Conservation (phyloP, 768 basidiomycete genomes). For the Filobasidium floriforme region DNA sequence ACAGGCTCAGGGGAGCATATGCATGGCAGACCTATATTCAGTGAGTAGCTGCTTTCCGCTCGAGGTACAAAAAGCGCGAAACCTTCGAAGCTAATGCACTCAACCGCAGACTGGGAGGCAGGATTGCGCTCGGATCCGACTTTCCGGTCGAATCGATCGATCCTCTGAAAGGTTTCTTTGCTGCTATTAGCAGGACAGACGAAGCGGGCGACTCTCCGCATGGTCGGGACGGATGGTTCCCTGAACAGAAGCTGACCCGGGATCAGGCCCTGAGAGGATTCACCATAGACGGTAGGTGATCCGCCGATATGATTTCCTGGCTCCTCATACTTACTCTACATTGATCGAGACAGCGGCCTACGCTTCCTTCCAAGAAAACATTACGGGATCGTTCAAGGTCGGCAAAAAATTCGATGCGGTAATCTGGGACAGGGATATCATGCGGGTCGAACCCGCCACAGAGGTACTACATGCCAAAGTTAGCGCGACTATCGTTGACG, state of each 20-base stretch:
- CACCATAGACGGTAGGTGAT: slow-evolving; percentile 58
- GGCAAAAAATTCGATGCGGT: slow-evolving; percentile 88
- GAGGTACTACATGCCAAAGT: slow-evolving; percentile 65
- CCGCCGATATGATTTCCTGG: neutral
- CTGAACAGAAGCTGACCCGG: slow-evolving; percentile 66
- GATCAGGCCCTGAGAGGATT: slow-evolving; percentile 70
- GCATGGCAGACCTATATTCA: slow-evolving; percentile 72
- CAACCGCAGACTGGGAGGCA: slow-evolving; percentile 39
- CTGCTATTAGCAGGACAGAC: slow-evolving; percentile 68
- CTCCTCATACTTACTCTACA: neutral
- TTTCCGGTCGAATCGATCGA: slow-evolving; percentile 90
- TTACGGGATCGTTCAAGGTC: slow-evolving; percentile 61
- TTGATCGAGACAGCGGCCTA: slow-evolving; percentile 56
- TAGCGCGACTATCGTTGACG: slow-evolving; percentile 67
- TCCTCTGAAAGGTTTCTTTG: slow-evolving; percentile 81
- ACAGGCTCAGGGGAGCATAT: slow-evolving; percentile 79
- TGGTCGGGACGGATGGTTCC: slow-evolving; percentile 74
- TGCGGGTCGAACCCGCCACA: slow-evolving; percentile 53
- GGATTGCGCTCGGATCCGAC: slow-evolving; percentile 79
- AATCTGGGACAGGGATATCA: slow-evolving; percentile 70
- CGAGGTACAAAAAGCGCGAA: neutral
- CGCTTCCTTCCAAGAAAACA: slow-evolving; percentile 68
- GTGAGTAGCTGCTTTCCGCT: slow-evolving; percentile 48
- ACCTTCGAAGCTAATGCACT: neutral
- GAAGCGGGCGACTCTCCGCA: slow-evolving; percentile 70